A percentile compares a stretch with the other conserved stretches of the same genome.
phyloP scores from a whole-genome alignment of 1,284 basidiomycete species.

The Marasmius oreades region DNA sequence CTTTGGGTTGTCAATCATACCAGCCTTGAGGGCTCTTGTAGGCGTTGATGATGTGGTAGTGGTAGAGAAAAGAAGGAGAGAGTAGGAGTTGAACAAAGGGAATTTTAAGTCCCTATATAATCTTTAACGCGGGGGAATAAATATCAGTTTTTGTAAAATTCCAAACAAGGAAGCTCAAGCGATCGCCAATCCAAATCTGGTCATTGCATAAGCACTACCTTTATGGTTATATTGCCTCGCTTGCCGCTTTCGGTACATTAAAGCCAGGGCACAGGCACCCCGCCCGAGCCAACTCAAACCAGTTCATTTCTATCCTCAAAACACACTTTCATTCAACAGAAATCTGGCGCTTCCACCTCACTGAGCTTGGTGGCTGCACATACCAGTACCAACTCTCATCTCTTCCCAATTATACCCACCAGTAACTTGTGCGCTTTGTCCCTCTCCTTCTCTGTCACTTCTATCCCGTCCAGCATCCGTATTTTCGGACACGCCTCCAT shows the following conservation, averaged over 20 bases:
- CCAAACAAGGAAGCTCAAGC: not conserved
- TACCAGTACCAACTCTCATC: conserved; percentile 14
- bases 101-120: conserved; percentile 1
- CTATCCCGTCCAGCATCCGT: conserved; percentile 78
- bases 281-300: conserved; percentile 9
- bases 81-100: not conserved
- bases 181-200: conserved; percentile 10
- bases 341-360: not conserved
- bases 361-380: not conserved
- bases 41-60: not conserved
- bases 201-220: conserved; percentile 7
- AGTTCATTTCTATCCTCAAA: not conserved
- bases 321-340: not conserved
- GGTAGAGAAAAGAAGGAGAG: not conserved
- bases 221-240: conserved; percentile 17
- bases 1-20: conserved; percentile 41
- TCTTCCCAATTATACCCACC: conserved; percentile 47
- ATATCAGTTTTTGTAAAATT: not conserved
- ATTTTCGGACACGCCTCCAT: conserved; percentile 72
- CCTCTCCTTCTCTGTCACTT: conserved; percentile 76
- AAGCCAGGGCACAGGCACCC: conserved; percentile 4
- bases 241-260: conserved; percentile 11
- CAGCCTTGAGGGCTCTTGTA: not conserved
- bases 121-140: not conserved
- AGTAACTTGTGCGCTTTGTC: conserved; percentile 74